These are phyloP conservation scores for Elaeis oleifera DNA, from an alignment of 202 grass and related monocot genomes.

Conservation along the genomic window DNA sequence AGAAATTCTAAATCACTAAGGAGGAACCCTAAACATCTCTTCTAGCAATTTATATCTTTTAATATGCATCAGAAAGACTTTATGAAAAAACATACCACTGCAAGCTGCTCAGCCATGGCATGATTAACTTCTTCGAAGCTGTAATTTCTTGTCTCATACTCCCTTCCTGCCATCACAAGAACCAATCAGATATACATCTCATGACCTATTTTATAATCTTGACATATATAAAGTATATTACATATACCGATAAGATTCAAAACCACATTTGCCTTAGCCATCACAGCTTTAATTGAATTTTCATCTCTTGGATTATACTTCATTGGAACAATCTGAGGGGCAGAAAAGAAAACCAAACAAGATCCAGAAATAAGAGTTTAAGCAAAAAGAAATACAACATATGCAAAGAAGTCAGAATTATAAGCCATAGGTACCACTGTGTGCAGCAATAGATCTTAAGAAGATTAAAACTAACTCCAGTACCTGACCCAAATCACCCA, in stretches of 20 bases:
- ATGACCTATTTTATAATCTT: neutral
- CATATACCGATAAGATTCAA: constrained; percentile 80
- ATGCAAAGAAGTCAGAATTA: no score
- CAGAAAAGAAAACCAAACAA: constrained; percentile 7
- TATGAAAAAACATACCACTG: constrained; percentile 43
- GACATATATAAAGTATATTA: neutral
- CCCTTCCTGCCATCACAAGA: constrained; percentile 42
- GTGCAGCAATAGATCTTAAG: neutral
- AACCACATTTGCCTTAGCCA: constrained; percentile 94
- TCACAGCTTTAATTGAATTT: constrained; percentile 82
- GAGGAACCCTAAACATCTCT: no score
- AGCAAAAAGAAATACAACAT: no score
- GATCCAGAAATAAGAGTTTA: no score
- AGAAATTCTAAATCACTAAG: neutral
- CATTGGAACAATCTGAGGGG: constrained; percentile 82
- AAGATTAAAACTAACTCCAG: constrained; percentile 8
- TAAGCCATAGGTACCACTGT: no score
- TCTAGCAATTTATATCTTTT: neutral
- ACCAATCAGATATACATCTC: constrained; percentile 6
- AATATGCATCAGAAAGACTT: neutral
- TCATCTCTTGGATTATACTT: constrained; percentile 87
- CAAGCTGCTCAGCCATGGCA: constrained; percentile 83
- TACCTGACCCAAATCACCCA: constrained; percentile 96
- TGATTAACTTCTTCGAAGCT: constrained; percentile 96
- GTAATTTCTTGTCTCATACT: constrained; percentile 93